Base-by-base conservation (phyloP, 495 filamentous ascomycete species). In the Xylaria scruposa region DNA sequence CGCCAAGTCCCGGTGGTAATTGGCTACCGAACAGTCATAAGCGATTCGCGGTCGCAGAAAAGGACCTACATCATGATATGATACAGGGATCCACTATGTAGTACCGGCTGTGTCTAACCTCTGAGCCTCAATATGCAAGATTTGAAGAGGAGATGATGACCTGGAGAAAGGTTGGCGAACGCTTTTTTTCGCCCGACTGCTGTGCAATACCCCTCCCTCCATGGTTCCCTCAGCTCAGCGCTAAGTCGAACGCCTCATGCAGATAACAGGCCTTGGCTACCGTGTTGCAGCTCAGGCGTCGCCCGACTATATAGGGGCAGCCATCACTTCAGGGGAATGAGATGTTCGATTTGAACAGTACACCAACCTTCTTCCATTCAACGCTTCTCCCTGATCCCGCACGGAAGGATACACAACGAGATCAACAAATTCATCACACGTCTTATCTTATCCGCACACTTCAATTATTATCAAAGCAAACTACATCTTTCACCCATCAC, bases 1-100 rank as follows among this genome's bases (percentile, higher is more conserved):
- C 33, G 58, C 29, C 56, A 54, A 61, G 54, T 26, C 54, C 1
- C 4, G 15, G 17, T 9, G 38, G 3, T 60, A 17, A 24, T 36
- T 60, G 54, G 67, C 40, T 31, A 31, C 68, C 31, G 59, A 38
- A 49, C 44, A 70, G 46, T 62, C 68, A 62, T 46, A 61, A 54
- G 17, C 49, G 26, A 54, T 56, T 24, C 63, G 49, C 49, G 13
- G 49, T 56, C 17, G 21, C 31, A 24, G 31, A 10, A 15, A 38
- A 15, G 1, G 63, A 24, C 63, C 3, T 49, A 26, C 40, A 46
- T 31, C 60, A 63, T 63, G 7, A 38, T 8, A 1, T 33, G 7
- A 21, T 53, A 44, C 36, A 17, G 13, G 38, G 17, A 47, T 15
- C n/a, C 15, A 44, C 19, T 19, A 13, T 19, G 7, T n/a, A 21